A percentile compares a stretch with the other conserved stretches of the same genome.
phyloP scores from a whole-genome alignment of 179 eudicot species.

The Patellifolia procumbens region DNA sequence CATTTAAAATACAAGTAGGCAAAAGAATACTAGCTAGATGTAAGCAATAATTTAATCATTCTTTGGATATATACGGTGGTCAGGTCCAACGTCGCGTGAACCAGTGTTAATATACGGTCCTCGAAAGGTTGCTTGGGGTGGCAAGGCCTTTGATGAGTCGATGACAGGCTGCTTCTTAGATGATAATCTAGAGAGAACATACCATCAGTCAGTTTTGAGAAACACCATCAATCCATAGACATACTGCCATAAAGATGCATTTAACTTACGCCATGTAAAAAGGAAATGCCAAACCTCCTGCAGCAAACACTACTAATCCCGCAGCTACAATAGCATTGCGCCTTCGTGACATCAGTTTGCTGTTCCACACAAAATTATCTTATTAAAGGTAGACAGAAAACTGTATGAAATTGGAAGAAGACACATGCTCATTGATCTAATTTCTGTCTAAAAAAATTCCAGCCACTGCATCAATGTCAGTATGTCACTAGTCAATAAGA shows the following conservation, averaged over 20 bases:
- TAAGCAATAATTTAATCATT: constrained; percentile 31
- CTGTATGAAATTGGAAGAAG: background rate
- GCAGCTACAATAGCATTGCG: constrained; percentile 74
- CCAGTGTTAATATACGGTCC: constrained; percentile 98
- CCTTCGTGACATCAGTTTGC: constrained; percentile 52
- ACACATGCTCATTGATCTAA: background rate
- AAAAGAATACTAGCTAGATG: background rate
- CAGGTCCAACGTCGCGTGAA: constrained; percentile 95
- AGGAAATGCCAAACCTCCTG: constrained; percentile 78
- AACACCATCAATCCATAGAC: background rate
- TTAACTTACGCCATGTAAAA: constrained; percentile 92
- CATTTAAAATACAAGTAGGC: background rate
- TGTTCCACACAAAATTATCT: constrained; percentile 5
- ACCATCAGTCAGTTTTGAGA: background rate
- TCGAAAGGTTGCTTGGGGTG: constrained; percentile 96
- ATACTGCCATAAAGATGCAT: background rate
- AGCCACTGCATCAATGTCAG: background rate
- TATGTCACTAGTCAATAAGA: background rate
- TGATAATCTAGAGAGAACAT: constrained; percentile 50
- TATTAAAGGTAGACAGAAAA: background rate
- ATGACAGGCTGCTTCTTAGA: constrained; percentile 72
- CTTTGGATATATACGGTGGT: constrained; percentile 61
- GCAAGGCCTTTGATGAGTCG: constrained; percentile 87
- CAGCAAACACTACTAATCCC: constrained; percentile 80
- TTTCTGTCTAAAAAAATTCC: background rate